phyloP scores from a whole-genome alignment of 129 eudicot species.

The Solidago caesia region DNA sequence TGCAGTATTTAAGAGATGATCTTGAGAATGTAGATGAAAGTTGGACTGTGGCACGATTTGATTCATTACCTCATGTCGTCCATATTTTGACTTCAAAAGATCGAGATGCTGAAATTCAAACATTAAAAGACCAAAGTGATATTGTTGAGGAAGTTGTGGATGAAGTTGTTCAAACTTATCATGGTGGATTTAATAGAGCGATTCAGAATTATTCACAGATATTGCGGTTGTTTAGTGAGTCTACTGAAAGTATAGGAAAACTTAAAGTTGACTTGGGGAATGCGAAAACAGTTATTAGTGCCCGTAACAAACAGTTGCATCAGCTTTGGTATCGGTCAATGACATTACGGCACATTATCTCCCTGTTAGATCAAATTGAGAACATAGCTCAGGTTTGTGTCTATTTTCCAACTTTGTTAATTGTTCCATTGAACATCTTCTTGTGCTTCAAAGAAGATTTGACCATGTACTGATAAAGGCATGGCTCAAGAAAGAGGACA shows the following conservation, averaged over 20 bases:
- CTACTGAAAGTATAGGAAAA: constrained; percentile 68
- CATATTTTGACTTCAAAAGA: constrained; percentile 93
- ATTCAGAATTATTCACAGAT: constrained; percentile 99
- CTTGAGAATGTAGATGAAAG: constrained; percentile 72
- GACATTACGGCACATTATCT: constrained; percentile 87
- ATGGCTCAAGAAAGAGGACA: no score
- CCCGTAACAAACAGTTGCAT: constrained; percentile 94
- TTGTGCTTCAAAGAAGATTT: constrained; percentile 15
- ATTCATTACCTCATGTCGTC: constrained; percentile 95
- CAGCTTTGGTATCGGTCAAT: constrained; percentile 97
- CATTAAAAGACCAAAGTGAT: constrained; percentile 89
- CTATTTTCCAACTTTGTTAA: constrained; percentile 19
- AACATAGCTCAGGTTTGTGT: constrained; percentile 81
- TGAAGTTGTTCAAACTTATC: constrained; percentile 98
- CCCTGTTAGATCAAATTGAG: constrained; percentile 95
- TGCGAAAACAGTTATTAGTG: constrained; percentile 85
- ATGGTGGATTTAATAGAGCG: constrained; percentile 95
- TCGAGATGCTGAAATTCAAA: constrained; percentile 75
- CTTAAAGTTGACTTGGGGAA: constrained; percentile 82
- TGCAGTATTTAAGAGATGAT: constrained; percentile 84
- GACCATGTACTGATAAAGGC: not conserved
- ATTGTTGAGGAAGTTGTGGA: constrained; percentile 94
- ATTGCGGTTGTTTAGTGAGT: constrained; percentile 93
- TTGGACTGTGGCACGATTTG: constrained; percentile 95
- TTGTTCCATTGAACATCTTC: constrained; percentile 17